Evolutionary conservation across 305 asterid genomes (phyloP), one percentile per base, ranked within the genome.

Genomic region (Fraxinus floribunda): DNA sequence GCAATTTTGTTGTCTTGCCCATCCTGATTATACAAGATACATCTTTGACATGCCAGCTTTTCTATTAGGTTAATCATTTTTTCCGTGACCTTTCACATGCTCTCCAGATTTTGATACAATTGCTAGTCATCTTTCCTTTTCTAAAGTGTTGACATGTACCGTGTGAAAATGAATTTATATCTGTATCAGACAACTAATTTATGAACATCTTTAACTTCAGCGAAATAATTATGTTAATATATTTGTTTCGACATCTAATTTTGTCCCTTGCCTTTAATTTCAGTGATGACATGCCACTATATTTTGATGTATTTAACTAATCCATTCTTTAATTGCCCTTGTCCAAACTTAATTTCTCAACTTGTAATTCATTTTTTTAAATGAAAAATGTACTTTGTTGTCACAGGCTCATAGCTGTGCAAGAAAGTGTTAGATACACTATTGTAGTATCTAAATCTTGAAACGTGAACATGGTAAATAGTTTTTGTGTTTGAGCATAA

Each of bases 91-190:
- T 77, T 80, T 64, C 79, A 5, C 13, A 38, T 18, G 52, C 79
- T 75, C 57, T 26, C 44, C 78, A 36, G 7, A 26, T 52, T 39
- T 76, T 24, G 60, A 72, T 83, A 41, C 29, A 26, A 46, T 68
- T 84, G 4, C 62, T 66, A 41, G 38, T n/a, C 34, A 76, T 39
- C 46, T 77, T 81, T 68, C 70, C 76, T 81, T 22, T 74, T 74
- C 49, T 41, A 24, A 39, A 36, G 20, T 68, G 29, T 26, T 68
- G 75, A 30, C 75, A 68, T 29, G 20, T 68, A 5, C 75, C 38
- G 2, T 68, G 38, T 64, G 62, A 77, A 79, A 77, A 46, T 70
- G 78, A 62, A 32, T n/a, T 38, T 78, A 52, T 52, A 29, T 82
- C 70, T 76, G 81, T 77, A 64, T 64, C 49, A 26, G 18, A 29